Base-by-base conservation (phyloP, 31 red algal genomes). In the Asparagopsis taxiformis region DNA sequence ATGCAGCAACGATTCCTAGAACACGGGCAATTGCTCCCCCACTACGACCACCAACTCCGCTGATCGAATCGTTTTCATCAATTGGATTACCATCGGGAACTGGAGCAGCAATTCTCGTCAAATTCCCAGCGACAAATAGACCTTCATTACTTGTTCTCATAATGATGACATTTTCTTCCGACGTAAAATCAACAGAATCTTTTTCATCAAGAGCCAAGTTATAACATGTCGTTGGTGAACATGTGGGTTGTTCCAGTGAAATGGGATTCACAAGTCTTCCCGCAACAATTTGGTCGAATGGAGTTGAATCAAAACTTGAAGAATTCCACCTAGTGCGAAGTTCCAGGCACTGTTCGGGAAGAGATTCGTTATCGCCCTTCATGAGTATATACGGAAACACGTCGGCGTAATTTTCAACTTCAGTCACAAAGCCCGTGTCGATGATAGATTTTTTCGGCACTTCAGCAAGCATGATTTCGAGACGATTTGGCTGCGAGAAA, bases 321-420 rank as follows among this genome's bases (percentile, higher is more conserved):
- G 31, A 39, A 10, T 59, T 66, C 31, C 63, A 37, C 64, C 58
- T 56, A 31, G 69, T 56, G 16, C 44, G 51, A 54, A 80, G 26
- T 39, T 60, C 22, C 16, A 68, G 49, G 39, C 76, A 80, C n/a
- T 80, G 31, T 17, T 48, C 9, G 1, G 76, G 64, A 22, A 80
- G 44, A 8, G 63, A 50, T 28, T 69, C 53, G 58, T 19, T 16
- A 4, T 59, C 76, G 4, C 76, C 63, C 3, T 54, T 25, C 30
- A 61, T 51, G 1, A 51, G 46, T 59, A 80, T 28, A 59, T 49
- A 59, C 20, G 64, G 55, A 30, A 53, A 59, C 21, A 34, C 50
- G 24, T 64, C 53, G 24, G 32, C 64, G 15, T 52, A 65, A 29
- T 53, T 80, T 1, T 68, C 62, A 5, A 70, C 43, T 8, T 80